These are phyloP conservation scores for Austroboletus niveus DNA, from an alignment of 1,284 basidiomycete genomes.

Conservation along the genomic window DNA sequence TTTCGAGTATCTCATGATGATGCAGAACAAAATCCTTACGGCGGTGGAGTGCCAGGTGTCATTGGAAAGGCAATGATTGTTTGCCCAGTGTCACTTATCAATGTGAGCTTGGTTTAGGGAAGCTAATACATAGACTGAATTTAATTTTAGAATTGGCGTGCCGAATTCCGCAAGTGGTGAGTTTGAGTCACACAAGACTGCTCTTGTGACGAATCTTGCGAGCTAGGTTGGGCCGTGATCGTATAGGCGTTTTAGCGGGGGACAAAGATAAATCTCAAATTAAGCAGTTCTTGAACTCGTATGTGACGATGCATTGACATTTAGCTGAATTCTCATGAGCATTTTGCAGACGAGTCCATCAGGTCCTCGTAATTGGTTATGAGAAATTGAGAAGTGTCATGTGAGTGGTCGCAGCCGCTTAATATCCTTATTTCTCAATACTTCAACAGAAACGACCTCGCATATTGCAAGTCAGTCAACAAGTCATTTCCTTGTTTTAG, in stretches of 20 bases:
- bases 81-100: slow-evolving; percentile 90
- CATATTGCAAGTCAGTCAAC: slow-evolving; percentile 57
- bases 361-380: slow-evolving; percentile 95
- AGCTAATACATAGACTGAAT: slow-evolving; percentile 5
- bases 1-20: slow-evolving; percentile 4
- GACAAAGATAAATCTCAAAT: slow-evolving; percentile 75
- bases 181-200: slow-evolving; percentile 6
- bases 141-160: slow-evolving; percentile 82
- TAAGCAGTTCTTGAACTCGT: slow-evolving; percentile 76
- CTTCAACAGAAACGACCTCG: slow-evolving; percentile 51
- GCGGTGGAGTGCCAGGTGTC: slow-evolving; percentile 46
- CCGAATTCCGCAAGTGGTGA: slow-evolving; percentile 93
- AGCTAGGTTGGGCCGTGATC: slow-evolving; percentile 72
- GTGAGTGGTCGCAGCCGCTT: slow-evolving; percentile 38
- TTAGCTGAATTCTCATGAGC: slow-evolving; percentile 3
- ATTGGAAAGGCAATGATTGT: slow-evolving; percentile 87
- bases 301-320: slow-evolving; percentile 19
- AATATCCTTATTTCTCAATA: slow-evolving; percentile 4
- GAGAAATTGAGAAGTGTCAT: slow-evolving; percentile 84
- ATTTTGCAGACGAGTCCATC: slow-evolving; percentile 61
- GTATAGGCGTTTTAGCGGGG: slow-evolving; percentile 76
- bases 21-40: slow-evolving; percentile 83
- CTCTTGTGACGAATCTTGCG: slow-evolving; percentile 1
- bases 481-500: not conserved
- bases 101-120: slow-evolving; percentile 44